Evolutionary conservation across 371 early-diverging fungal genomes (phyloP).

Genomic region (Mucor plumbeus): DNA sequence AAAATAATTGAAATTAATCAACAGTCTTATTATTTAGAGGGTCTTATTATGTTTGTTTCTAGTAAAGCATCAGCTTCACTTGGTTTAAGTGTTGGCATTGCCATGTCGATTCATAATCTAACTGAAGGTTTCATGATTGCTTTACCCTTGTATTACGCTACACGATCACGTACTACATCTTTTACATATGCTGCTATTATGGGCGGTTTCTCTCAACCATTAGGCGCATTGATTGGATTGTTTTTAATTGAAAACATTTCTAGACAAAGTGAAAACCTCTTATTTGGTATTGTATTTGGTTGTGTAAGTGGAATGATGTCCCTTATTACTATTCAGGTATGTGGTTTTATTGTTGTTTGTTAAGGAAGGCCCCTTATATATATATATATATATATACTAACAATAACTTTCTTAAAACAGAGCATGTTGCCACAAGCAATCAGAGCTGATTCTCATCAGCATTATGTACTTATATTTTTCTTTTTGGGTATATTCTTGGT

Average conservation of each 20-base stretch:
- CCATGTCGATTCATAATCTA: slow-evolving; percentile 82
- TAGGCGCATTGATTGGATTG: slow-evolving; percentile 63
- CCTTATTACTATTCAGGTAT: slow-evolving; percentile 55
- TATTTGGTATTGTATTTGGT: slow-evolving; percentile 62
- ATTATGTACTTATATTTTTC: slow-evolving; percentile 57
- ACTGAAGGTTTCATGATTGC: slow-evolving; percentile 84
- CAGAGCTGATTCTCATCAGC: slow-evolving; percentile 47
- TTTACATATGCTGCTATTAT: slow-evolving; percentile 67
- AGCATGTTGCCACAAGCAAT: slow-evolving; percentile 63
- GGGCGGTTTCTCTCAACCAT: slow-evolving; percentile 69
- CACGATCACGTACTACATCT: slow-evolving; percentile 63
- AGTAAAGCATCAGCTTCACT: slow-evolving; percentile 62
- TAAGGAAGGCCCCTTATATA: neutral
- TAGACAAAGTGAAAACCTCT: slow-evolving; percentile 46
- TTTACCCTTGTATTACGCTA: slow-evolving; percentile 74
- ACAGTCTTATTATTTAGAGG: slow-evolving; percentile 50
- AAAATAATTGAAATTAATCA: neutral
- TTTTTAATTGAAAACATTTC: slow-evolving; percentile 49
- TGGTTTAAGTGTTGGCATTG: slow-evolving; percentile 73
- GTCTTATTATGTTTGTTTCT: slow-evolving; percentile 76
- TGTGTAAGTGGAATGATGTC: slow-evolving; percentile 76
- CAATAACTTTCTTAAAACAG: slow-evolving; percentile 19
- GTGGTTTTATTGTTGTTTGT: neutral
- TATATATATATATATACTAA: neutral
- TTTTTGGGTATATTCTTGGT: slow-evolving; percentile 64